Evolutionary conservation across 192 early-diverging fungal genomes (phyloP).

Genomic region (Backusella westeae): DNA sequence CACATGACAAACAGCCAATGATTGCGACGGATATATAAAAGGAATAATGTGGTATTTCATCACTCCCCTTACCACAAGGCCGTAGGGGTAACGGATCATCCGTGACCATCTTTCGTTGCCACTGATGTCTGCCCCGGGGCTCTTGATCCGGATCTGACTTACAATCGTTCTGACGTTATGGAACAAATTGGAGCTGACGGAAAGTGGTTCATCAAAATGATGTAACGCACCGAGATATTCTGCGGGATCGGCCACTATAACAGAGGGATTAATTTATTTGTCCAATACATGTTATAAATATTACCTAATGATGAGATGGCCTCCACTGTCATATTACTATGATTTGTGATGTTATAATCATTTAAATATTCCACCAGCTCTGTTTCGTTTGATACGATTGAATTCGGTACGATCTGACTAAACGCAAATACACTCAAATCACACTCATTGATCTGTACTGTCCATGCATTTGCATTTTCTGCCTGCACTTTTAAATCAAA

Average conservation of each 20-base stretch:
- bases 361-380: not conserved
- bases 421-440: conserved; percentile 68
- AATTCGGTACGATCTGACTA: conserved; percentile 25
- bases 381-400: not conserved
- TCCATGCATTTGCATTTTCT: conserved; percentile 57
- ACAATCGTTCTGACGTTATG: not conserved
- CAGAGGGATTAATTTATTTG: not conserved
- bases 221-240: conserved; percentile 35
- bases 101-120: conserved; percentile 40
- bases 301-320: not conserved
- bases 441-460: conserved; percentile 50
- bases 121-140: conserved; percentile 32
- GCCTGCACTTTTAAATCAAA: conserved; percentile 62
- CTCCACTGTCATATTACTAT: not conserved
- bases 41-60: conserved; percentile 24
- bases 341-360: not conserved
- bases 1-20: conserved; percentile 25
- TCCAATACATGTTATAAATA: not conserved
- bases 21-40: conserved; percentile 7
- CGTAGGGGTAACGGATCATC: conserved; percentile 37
- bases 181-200: conserved; percentile 16
- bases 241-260: conserved; percentile 14
- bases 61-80: conserved; percentile 27
- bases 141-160: conserved; percentile 33
- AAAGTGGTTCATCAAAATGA: conserved; percentile 33